These are phyloP conservation scores for Trichoderma virens DNA, from an alignment of 495 filamentous ascomycete species.

Conservation along the genomic window DNA sequence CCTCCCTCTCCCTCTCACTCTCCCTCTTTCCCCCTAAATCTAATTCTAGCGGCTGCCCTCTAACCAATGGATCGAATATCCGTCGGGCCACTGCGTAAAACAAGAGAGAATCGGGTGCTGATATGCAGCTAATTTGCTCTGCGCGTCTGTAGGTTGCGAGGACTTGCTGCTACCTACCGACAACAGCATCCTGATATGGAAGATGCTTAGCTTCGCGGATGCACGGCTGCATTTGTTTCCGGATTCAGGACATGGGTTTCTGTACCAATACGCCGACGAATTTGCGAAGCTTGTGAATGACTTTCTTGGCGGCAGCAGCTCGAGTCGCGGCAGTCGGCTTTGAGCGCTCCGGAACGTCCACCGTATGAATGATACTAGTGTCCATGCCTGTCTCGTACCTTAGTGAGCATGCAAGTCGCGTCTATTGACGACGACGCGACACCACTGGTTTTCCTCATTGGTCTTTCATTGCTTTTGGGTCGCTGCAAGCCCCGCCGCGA, in stretches of 20 bases:
- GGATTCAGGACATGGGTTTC: slow-evolving; percentile 22
- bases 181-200: slow-evolving; percentile 17
- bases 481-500: slow-evolving; percentile 4
- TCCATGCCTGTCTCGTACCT: not conserved
- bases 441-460: slow-evolving; percentile 5
- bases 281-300: slow-evolving; percentile 17
- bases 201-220: slow-evolving; percentile 13
- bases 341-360: not conserved
- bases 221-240: slow-evolving; percentile 22
- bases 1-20: not conserved
- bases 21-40: not conserved
- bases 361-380: not conserved
- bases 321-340: not conserved
- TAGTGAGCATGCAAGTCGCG: slow-evolving; percentile 5
- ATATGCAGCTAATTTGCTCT: not conserved
- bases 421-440: slow-evolving; percentile 4
- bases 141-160: slow-evolving; percentile 10
- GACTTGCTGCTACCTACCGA: slow-evolving; percentile 22
- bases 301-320: slow-evolving; percentile 16
- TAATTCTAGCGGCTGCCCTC: not conserved
- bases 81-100: not conserved
- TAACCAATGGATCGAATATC: not conserved
- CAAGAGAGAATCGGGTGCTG: not conserved
- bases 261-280: slow-evolving; percentile 20
- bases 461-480: not conserved